Base-by-base conservation (phyloP, 1,139 yeast species). In the Saccharomyces hybrid region DNA sequence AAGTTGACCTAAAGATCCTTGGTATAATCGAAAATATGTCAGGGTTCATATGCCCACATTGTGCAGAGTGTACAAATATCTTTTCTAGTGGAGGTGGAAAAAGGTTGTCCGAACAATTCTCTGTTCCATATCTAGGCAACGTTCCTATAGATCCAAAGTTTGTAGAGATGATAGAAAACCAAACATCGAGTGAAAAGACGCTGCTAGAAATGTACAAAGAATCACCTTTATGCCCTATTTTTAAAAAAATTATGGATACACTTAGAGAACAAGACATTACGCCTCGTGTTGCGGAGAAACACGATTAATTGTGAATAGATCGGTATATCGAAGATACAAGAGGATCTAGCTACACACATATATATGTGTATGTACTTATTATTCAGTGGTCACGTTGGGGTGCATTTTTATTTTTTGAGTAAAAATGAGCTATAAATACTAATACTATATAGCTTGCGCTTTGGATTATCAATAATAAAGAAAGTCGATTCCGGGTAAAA, bases 21-120 rank as follows among this genome's bases (percentile, higher is more conserved):
- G 99, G 99, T 1, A 78, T 95, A 16, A 85, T 95, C 19, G 99
- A 95, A 67, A 95, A 95, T 67, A 93, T 95, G 99, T 84, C 95
- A 16, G 99, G 99, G 1, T 95, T 88, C 70, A 86, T 90, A 6
- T 95, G 99, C 68, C 99, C 99, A 0, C 83, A 84, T 68, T 95
- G 99, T 70, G 80, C 87, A 1, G 98, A 91, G 66, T 85, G 93
- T 67, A 90, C 97, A 2, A 84, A 91, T 67, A 88, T 95, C 31
- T 95, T 95, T 68, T 87, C 91, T 63, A 80, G 86, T 52, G 99
- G 98, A 4, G 99, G 99, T n/a, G 99, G 99, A 1, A 71, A 79
- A 62, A 73, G 72, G 16, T 73, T 95, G 52, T 86, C 97, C 29
- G 73, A 77, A 42, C 80, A 80, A 53, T 78, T 82, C 57, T 71